phyloP scores from a whole-genome alignment of 23 red algal genomes.

The Gracilariopsis chorda region DNA sequence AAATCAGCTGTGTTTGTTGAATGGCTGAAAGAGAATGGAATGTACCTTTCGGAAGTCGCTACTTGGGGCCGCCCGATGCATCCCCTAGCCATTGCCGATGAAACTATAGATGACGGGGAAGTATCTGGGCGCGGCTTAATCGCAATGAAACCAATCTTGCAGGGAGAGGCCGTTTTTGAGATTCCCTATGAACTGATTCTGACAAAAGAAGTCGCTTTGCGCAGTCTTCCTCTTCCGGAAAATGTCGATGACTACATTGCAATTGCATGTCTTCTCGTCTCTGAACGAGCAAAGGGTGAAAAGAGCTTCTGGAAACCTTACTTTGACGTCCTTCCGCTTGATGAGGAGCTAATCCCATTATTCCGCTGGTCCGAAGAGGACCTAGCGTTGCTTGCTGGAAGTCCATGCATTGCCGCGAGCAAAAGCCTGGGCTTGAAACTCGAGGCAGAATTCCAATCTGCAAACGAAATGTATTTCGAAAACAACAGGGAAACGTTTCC shows the following conservation, averaged over 20 bases:
- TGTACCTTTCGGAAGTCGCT: conserved; percentile 77
- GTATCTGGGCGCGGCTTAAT: conserved; percentile 80
- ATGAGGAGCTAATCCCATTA: conserved; percentile 77
- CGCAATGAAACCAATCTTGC: conserved; percentile 59
- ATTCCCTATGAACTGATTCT: conserved; percentile 75
- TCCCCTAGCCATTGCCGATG: conserved; percentile 81
- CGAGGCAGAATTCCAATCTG: conserved; percentile 54
- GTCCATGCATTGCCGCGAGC: conserved; percentile 67
- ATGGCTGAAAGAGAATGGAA: conserved; percentile 91
- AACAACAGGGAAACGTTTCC: conserved; percentile 21
- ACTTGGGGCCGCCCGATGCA: conserved; percentile 84
- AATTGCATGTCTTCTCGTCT: conserved; percentile 79
- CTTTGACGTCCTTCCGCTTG: conserved; percentile 72
- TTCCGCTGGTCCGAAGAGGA: conserved; percentile 89
- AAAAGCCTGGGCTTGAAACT: conserved; percentile 70
- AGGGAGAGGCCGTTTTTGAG: conserved; percentile 93
- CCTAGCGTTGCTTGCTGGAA: conserved; percentile 65
- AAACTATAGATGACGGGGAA: conserved; percentile 90
- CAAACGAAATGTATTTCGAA: conserved; percentile 28
- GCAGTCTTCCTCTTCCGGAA: conserved; percentile 44
- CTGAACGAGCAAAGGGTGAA: conserved; percentile 60
- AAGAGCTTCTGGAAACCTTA: conserved; percentile 94
- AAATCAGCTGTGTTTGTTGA: neutral
- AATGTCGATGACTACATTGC: conserved; percentile 87
- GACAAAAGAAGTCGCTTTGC: conserved; percentile 65